Percentiles rank a stretch among this genome's conserved stretches.
Conservation (phyloP, 495 filamentous ascomycete genomes). For the Daldinia decipiens region DNA sequence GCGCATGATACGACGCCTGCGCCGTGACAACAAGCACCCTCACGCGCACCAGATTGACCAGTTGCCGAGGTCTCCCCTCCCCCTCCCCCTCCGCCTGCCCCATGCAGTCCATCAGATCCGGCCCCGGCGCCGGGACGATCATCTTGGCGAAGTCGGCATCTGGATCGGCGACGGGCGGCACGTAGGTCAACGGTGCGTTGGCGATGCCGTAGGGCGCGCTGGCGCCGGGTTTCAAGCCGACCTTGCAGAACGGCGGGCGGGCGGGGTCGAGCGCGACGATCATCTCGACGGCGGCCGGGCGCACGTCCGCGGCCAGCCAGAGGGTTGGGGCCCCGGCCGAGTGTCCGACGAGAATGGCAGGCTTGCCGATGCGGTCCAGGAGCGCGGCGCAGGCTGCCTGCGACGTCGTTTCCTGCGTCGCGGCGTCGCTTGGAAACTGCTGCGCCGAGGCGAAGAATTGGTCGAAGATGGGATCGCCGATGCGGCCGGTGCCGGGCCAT, state of each 20-base stretch:
- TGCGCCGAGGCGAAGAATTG: slow-evolving; percentile 59
- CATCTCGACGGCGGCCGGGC: slow-evolving; percentile 57
- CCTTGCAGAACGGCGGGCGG: slow-evolving; percentile 61
- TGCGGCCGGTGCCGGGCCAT: slow-evolving; percentile 62
- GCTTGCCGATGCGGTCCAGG: slow-evolving; percentile 58
- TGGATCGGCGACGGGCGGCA: slow-evolving; percentile 50
- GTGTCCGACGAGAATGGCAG: slow-evolving; percentile 61
- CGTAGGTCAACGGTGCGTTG: slow-evolving; percentile 62
- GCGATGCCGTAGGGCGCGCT: slow-evolving; percentile 58
- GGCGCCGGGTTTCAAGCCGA: slow-evolving; percentile 39
- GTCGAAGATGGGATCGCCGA: slow-evolving; percentile 64
- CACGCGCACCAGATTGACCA: slow-evolving; percentile 60
- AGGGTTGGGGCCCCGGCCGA: slow-evolving; percentile 63
- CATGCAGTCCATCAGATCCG: slow-evolving; percentile 51
- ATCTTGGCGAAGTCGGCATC: slow-evolving; percentile 45
- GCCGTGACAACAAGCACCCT: slow-evolving; percentile 61
- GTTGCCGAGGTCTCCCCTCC: slow-evolving; percentile 53
- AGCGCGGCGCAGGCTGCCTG: slow-evolving; percentile 58
- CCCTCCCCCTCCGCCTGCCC: slow-evolving; percentile 56
- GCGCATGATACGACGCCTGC: slow-evolving; percentile 65
- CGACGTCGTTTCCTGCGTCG: slow-evolving; percentile 57
- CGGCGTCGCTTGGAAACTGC: slow-evolving; percentile 51
- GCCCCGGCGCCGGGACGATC: slow-evolving; percentile 31
- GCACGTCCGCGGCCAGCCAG: slow-evolving; percentile 61
- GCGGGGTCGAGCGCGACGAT: slow-evolving; percentile 65